Base-by-base conservation (phyloP, 768 basidiomycete genomes). In the Nidula microcarpa region DNA sequence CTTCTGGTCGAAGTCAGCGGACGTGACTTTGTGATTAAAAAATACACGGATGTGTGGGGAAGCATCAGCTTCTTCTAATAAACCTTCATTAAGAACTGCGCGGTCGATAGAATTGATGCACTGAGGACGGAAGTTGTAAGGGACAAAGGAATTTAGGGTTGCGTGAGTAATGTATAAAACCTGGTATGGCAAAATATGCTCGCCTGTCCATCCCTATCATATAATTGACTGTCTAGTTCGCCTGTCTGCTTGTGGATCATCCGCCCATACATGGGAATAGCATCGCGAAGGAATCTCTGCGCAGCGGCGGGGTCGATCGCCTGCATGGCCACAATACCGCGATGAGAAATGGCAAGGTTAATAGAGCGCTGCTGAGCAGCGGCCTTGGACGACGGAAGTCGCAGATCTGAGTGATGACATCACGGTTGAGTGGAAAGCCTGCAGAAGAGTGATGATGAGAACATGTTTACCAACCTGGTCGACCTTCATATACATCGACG, bases 51-150 rank as follows among this genome's bases (percentile, higher is more conserved):
- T 76, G 64, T 82, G 86, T 43, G 77, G 76, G 52, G 78, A 70
- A 46, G 74, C 68, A n/a, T 84, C 76, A 43, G 85, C 84, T 65
- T 91, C 86, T 51, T 90, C 79, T 53, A 98, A 74, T n/a, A 98
- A 75, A 41, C 80, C 81, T 65, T 91, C 85, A 61, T 97, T 98
- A 43, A 98, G 81, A 59, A 92, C 78, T 17, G 86, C 84, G 55
- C 96, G 84, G 73, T 93, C 89, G 61, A 98, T 90, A 30, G 94
- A 96, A 70, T 94, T 92, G 69, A 97, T 97, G 68, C 86, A 93
- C 91, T 98, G 66, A 56, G 47, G 52, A 60, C 57, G 11, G 60
- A 60, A 61, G 55, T 55, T 64, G 50, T 62, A 57, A 62, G 57
- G 55, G 59, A 61, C 54, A 65, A 51, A 58, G 52, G 54, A 53